Percentiles rank a stretch among this genome's conserved stretches.
Conservation (phyloP, 2,329 filamentous ascomycete genomes). For the Neonectria ditissima region DNA sequence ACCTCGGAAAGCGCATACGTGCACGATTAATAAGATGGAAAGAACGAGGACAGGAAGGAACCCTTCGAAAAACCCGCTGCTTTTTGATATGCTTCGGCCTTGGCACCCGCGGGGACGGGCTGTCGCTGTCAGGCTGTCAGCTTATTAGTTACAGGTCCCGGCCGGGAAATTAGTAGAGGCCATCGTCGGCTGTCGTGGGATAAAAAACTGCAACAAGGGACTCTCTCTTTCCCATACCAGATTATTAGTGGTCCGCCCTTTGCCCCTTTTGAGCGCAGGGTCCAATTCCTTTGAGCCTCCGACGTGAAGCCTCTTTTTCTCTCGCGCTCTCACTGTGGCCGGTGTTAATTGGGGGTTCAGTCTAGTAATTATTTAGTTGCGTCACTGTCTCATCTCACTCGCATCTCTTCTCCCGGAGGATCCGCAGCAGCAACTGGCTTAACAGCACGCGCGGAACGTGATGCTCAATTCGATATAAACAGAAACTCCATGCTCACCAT, state of each 20-base stretch:
- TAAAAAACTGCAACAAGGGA: not conserved
- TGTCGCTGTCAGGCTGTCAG: not conserved
- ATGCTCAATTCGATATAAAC: no score
- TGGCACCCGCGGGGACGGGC: conserved; percentile 2
- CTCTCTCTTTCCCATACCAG: not conserved
- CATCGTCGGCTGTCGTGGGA: conserved; percentile 1
- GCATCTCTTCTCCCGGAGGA: not conserved
- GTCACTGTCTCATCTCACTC: no score
- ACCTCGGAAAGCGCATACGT: not conserved
- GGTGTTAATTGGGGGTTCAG: no score
- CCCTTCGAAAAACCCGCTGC: not conserved
- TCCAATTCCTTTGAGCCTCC: not conserved
- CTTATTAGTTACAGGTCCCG: not conserved
- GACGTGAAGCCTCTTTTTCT: not conserved
- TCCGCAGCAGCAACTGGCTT: not conserved
- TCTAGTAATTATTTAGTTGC: no score
- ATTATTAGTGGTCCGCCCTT: not conserved
- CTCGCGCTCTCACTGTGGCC: no score
- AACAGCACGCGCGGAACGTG: no score
- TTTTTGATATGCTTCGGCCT: conserved; percentile 3
- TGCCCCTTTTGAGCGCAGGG: not conserved
- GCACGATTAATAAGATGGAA: not conserved
- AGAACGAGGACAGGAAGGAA: not conserved
- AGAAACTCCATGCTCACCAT: no score
- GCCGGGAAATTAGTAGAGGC: not conserved